These are phyloP conservation scores for Blastosporella zonata DNA, from an alignment of 1,284 basidiomycete genomes.

Conservation along the genomic window DNA sequence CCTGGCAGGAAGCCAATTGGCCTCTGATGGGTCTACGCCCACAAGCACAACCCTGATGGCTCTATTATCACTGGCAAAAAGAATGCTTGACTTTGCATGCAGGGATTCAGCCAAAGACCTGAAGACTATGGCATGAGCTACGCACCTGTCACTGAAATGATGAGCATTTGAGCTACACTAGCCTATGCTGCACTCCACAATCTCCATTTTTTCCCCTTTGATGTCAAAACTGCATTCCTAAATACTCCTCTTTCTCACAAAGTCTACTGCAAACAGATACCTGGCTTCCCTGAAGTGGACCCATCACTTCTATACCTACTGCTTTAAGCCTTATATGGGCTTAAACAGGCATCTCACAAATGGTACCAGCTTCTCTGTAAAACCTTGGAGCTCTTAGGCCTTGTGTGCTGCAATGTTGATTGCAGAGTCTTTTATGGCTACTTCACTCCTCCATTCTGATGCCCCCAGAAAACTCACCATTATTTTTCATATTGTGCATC, in stretches of 20 bases:
- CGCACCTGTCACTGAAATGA: neutral
- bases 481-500: neutral
- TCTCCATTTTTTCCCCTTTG: neutral
- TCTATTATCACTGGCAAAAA: constrained; percentile 9
- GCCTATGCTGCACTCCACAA: constrained; percentile 4
- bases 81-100: constrained; percentile 4
- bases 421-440: constrained; percentile 15
- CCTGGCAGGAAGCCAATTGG: constrained; percentile 7
- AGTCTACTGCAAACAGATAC: neutral
- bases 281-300: constrained; percentile 11
- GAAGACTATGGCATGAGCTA: neutral
- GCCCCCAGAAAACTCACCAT: constrained; percentile 1
- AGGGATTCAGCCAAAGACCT: constrained; percentile 3
- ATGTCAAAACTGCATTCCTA: neutral
- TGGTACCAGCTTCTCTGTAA: constrained; percentile 2
- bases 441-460: constrained; percentile 13
- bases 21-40: constrained; percentile 6
- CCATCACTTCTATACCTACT: neutral
- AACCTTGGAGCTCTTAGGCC: neutral
- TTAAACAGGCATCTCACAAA: neutral
- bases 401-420: constrained; percentile 16
- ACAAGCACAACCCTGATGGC: constrained; percentile 8
- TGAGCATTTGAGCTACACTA: neutral
- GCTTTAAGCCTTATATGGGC: neutral
- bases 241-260: neutral